Percentiles rank a stretch among this genome's conserved stretches.
Evolutionary conservation across 331 rosid species (phyloP).

Genomic region (Acacia concinna): DNA sequence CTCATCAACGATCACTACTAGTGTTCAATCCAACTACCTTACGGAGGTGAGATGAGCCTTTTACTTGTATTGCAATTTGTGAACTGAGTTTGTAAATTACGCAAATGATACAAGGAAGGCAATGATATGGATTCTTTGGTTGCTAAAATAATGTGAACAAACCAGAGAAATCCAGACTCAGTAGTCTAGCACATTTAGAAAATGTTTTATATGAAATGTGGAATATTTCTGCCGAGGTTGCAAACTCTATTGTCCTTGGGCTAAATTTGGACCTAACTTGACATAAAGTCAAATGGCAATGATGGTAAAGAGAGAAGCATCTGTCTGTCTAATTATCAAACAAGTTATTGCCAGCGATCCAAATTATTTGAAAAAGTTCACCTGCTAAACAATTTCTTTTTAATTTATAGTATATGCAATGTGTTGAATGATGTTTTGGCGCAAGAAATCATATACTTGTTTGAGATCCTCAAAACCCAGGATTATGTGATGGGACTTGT

Average conservation of each 20-base stretch:
- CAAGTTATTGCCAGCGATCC: not conserved
- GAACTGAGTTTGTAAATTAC: not conserved
- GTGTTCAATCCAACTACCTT: not conserved
- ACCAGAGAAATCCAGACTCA: not conserved
- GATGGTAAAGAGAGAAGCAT: not conserved
- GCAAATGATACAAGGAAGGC: not conserved
- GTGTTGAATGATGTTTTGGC: no score
- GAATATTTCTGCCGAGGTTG: not conserved
- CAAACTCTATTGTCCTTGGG: not conserved
- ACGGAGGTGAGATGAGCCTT: not conserved
- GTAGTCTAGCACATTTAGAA: not conserved
- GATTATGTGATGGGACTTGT: no score
- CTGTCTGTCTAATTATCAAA: not conserved
- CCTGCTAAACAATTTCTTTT: not conserved
- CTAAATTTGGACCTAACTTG: not conserved
- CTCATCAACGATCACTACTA: not conserved
- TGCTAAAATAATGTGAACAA: not conserved
- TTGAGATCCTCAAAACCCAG: no score
- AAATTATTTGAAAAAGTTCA: not conserved
- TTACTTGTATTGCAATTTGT: not conserved
- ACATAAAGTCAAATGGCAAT: not conserved
- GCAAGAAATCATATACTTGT: no score
- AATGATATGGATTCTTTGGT: not conserved
- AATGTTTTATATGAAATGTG: not conserved
- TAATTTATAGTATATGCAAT: no score